Percentiles rank a stretch among this genome's conserved stretches.
Evolutionary conservation across 75 land plant genomes (phyloP).

Genomic region (Selaginella tamariscina): DNA sequence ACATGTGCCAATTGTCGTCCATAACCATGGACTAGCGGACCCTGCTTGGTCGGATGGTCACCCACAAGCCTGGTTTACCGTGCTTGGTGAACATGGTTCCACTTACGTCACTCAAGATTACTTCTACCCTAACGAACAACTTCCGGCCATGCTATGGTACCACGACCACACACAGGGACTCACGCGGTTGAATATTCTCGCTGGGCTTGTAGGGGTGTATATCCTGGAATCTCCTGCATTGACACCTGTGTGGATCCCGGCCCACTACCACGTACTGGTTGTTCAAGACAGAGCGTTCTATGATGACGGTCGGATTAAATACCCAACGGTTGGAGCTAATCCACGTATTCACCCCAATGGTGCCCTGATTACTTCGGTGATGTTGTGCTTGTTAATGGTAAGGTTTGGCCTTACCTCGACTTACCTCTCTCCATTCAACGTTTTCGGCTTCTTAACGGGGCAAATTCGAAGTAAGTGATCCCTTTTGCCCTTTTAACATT

Average conservation of each 20-base stretch:
- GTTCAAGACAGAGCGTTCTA: conserved; percentile 5
- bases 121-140: background rate
- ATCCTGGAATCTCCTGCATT: background rate
- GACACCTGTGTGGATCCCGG: background rate
- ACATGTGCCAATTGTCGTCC: background rate
- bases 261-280: conserved; percentile 7
- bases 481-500: background rate
- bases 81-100: background rate
- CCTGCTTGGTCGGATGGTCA: conserved; percentile 2
- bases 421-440: background rate
- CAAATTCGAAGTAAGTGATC: conserved; percentile 3
- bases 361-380: conserved; percentile 10
- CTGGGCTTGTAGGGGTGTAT: conserved; percentile 8
- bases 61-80: conserved; percentile 4
- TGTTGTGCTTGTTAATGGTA: conserved; percentile 4
- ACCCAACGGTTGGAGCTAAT: background rate
- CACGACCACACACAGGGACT: conserved; percentile 4
- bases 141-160: conserved; percentile 11
- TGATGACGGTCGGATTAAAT: background rate
- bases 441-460: background rate
- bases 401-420: conserved; percentile 7
- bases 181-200: background rate
- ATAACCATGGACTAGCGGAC: background rate
- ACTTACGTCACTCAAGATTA: conserved; percentile 3
- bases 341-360: conserved; percentile 1